A percentile compares a stretch with the other conserved stretches of the same genome.
phyloP scores from a whole-genome alignment of 2,329 filamentous ascomycete species.

The Berkeleyomyces basicola region DNA sequence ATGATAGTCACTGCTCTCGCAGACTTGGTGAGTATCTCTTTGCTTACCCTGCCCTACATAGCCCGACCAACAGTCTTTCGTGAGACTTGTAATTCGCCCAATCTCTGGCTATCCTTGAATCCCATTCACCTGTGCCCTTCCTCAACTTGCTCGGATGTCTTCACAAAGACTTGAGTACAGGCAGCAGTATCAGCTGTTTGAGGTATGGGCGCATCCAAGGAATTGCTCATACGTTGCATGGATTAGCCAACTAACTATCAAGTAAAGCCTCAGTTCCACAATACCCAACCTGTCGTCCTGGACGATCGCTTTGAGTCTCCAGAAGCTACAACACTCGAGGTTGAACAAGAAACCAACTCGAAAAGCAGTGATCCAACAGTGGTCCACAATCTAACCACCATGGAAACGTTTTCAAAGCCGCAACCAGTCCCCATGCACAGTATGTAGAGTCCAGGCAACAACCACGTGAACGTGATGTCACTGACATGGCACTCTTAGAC shows the following conservation, averaged over 20 bases:
- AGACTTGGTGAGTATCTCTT: neutral
- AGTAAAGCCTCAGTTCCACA: neutral
- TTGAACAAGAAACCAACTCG: conserved; percentile 39
- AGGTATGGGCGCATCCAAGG: conserved; percentile 27
- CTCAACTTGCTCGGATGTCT: conserved; percentile 39
- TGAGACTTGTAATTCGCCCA: neutral
- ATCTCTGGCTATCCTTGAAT: conserved; percentile 16
- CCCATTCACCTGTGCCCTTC: conserved; percentile 18
- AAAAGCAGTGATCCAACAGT: conserved; percentile 30
- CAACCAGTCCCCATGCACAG: conserved; percentile 65
- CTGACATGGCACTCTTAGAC: conserved; percentile 23
- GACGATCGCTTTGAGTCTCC: conserved; percentile 42
- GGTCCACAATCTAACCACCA: conserved; percentile 16
- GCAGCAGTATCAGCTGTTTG: conserved; percentile 40
- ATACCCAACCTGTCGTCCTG: conserved; percentile 32
- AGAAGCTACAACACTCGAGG: conserved; percentile 37
- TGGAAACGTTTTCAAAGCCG: conserved; percentile 53
- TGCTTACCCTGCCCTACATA: neutral
- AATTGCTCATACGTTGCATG: neutral
- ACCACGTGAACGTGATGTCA: neutral
- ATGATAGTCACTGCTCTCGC: neutral
- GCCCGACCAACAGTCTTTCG: neutral
- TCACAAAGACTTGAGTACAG: conserved; percentile 35
- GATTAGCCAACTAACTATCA: neutral
- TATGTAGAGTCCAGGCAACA: conserved; percentile 32